Conservation (phyloP, 306 rosid species). For the Glycyrrhiza uralensis region DNA sequence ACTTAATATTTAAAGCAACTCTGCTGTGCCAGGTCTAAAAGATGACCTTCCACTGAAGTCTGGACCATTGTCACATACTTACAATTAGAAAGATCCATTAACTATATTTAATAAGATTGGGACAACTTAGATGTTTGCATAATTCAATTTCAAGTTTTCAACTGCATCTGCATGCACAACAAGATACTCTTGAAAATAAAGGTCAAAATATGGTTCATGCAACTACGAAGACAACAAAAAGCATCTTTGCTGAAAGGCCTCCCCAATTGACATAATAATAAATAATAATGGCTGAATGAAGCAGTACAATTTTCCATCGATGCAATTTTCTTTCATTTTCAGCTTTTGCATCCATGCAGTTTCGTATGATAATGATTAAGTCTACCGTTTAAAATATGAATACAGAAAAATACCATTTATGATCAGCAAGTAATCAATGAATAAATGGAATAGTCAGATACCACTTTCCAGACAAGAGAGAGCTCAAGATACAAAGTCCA, state of each 20-base stretch:
- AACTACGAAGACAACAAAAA: not conserved
- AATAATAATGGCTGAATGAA: not conserved
- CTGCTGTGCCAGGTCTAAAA: not conserved
- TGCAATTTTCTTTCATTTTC: not conserved
- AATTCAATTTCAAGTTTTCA: conserved; percentile 17
- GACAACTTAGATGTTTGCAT: conserved; percentile 3
- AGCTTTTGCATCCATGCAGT: not conserved
- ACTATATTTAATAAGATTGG: conserved; percentile 21
- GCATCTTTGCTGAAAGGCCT: not conserved
- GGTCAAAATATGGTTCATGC: not conserved
- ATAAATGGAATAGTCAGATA: conserved; percentile 3
- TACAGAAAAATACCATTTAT: not conserved
- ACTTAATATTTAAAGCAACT: conserved; percentile 17
- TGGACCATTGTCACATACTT: conserved; percentile 17
- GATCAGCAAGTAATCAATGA: not conserved
- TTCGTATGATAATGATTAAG: not conserved
- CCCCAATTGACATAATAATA: not conserved
- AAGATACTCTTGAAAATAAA: conserved; percentile 1
- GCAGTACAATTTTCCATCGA: not conserved
- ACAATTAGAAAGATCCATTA: conserved; percentile 18
- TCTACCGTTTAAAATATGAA: not conserved
- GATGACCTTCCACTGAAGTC: not conserved
- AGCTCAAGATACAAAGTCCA: conserved; percentile 22
- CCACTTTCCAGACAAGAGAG: conserved; percentile 5
- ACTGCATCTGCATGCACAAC: not conserved